These are phyloP conservation scores for Sphagnum magellanicum DNA, from an alignment of 228 moss, liverwort and hornwort genomes.

Conservation along the genomic window DNA sequence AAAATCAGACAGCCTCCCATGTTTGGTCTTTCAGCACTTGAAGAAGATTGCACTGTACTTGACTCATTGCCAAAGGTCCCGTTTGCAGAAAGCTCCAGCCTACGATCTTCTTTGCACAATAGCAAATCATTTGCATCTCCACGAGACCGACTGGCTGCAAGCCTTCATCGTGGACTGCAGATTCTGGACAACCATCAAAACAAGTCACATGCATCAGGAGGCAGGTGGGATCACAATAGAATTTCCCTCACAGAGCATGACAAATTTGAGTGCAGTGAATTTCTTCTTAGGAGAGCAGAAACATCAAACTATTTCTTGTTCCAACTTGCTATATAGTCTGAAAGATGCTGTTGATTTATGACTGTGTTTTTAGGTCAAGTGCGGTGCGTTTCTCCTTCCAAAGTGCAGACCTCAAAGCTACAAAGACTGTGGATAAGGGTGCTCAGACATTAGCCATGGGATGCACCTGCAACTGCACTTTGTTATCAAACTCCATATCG, in stretches of 20 bases:
- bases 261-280: no score
- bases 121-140: conserved; percentile 52
- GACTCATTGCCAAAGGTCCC: background rate
- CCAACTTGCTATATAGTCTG: no score
- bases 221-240: no score
- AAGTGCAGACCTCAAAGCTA: conserved; percentile 24
- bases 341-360: conserved; percentile 1
- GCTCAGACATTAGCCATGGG: conserved; percentile 19
- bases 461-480: conserved; percentile 25
- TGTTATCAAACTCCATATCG: conserved; percentile 19
- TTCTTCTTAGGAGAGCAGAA: no score
- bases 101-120: conserved; percentile 16
- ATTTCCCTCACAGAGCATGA: no score
- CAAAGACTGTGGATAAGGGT: conserved; percentile 37
- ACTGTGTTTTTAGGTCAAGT: conserved; percentile 30
- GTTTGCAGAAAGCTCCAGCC: background rate
- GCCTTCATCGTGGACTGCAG: conserved; percentile 85
- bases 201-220: conserved; percentile 18
- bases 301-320: no score
- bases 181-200: conserved; percentile 87
- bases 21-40: conserved; percentile 38
- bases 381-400: conserved; percentile 64
- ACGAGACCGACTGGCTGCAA: conserved; percentile 86
- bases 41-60: conserved; percentile 19
- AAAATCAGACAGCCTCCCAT: conserved; percentile 14